These are phyloP conservation scores for Dioscorea cayenensis DNA, from an alignment of 116 monocot genomes.

Conservation along the genomic window DNA sequence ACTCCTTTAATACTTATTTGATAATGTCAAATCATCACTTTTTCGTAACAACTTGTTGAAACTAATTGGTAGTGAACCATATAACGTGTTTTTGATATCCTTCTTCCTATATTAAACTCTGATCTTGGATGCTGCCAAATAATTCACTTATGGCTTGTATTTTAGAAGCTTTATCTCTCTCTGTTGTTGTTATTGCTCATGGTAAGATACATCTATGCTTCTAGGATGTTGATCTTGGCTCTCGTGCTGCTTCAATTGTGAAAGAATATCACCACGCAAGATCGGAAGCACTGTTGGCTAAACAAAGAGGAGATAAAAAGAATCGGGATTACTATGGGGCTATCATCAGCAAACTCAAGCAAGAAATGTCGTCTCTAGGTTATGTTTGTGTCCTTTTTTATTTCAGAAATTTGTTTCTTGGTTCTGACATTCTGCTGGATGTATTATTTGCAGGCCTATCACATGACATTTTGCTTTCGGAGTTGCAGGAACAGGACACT, in stretches of 20 bases:
- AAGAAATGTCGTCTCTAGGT: slow-evolving; percentile 62
- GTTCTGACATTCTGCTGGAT: slow-evolving; percentile 8
- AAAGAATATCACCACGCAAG: slow-evolving; percentile 65
- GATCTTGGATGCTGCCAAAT: no score
- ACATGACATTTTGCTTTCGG: slow-evolving; percentile 39
- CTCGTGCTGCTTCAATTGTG: slow-evolving; percentile 38
- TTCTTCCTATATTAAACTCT: no score
- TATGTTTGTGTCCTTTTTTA: slow-evolving; percentile 1
- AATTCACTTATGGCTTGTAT: neutral
- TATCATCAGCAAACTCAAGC: slow-evolving; percentile 56
- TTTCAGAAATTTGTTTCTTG: neutral
- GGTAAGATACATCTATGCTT: neutral
- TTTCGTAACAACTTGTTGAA: no score
- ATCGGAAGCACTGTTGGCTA: slow-evolving; percentile 65
- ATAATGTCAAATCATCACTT: no score
- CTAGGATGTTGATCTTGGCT: slow-evolving; percentile 44
- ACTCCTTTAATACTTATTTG: neutral
- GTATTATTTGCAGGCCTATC: slow-evolving; percentile 46
- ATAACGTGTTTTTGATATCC: no score
- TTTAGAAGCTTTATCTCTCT: neutral
- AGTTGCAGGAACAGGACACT: slow-evolving; percentile 21
- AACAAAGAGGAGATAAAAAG: slow-evolving; percentile 52
- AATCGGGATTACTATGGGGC: slow-evolving; percentile 47
- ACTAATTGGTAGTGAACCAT: no score
- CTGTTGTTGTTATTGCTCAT: neutral